Evolutionary conservation across 1,284 basidiomycete genomes (phyloP), one percentile per base, ranked within the genome.

Genomic region (Uromyces viciae-fabae): DNA sequence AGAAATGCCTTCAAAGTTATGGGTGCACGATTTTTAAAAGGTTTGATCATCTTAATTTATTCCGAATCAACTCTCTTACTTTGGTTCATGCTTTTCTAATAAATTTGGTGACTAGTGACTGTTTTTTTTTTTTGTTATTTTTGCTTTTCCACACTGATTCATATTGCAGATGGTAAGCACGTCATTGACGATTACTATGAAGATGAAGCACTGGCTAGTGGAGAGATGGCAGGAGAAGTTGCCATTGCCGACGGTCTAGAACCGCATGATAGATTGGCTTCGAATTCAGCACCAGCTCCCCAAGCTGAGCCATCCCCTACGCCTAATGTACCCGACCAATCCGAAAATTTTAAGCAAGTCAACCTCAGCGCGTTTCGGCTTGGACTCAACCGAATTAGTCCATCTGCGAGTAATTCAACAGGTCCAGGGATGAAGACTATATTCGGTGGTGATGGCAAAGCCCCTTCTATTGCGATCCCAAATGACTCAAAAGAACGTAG

Each of bases 161-260:
- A 28, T 40, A 68, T 68, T 8, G 22, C 69, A 95, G 94, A 94
- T 73, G 96, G 95, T 2, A 90, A 90, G 84, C 94, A 93, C 90
- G 91, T 98, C 2, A 89, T 90, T 25, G 96, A 99, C 85, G 96
- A 99, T 87, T 99, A 99, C 87, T 94, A 94, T 87, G 94, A 97
- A 87, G 92, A 91, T 58, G 91, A 91, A 80, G 90, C 90, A 0
- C 88, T 92, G 0, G 90, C 89, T 79, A 91, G 93, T 75, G 91
- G 92, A 83, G 89, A 90, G 3, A 89, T 89, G 52, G 90, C 90
- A 46, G 93, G 92, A 9, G 91, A 91, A 83, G 88, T 94, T 0
- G 91, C 92, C 9, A 33, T 69, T 28, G 68, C 62, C 19, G 72
- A 75, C 17, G 54, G 31, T 5, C 43, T 64, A 38, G 72, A 74